These are phyloP conservation scores for Rhodamnia argentea DNA, from an alignment of 345 rosid species.

Conservation along the genomic window DNA sequence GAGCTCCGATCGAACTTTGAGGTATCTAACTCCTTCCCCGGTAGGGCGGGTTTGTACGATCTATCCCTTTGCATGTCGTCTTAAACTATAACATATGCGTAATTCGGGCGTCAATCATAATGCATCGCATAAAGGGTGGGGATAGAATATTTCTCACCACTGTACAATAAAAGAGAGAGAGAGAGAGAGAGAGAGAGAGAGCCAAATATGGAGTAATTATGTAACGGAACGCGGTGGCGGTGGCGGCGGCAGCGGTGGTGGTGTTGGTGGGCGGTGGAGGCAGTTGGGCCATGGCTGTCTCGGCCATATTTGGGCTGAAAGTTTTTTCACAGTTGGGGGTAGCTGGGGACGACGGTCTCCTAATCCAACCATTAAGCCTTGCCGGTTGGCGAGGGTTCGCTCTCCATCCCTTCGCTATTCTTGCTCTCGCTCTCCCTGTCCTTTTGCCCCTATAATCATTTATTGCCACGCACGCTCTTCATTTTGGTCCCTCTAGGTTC, in stretches of 20 bases:
- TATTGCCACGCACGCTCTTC: not conserved
- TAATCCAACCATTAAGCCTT: not conserved
- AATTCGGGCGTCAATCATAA: not conserved
- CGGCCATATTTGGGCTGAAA: not conserved
- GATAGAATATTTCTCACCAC: not conserved
- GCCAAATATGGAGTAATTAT: not conserved
- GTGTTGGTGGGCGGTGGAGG: not conserved
- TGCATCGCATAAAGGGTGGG: accelerated
- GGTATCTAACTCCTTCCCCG: not conserved
- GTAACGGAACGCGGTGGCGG: not conserved
- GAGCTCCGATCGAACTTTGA: not conserved
- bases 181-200: not conserved
- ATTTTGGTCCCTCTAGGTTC: not conserved
- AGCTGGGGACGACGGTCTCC: not conserved
- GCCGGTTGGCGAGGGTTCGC: not conserved
- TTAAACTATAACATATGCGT: not conserved
- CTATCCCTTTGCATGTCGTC: not conserved
- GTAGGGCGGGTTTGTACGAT: no score
- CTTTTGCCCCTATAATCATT: not conserved
- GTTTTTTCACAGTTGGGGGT: not conserved
- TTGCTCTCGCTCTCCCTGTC: not conserved
- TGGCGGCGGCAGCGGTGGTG: not conserved
- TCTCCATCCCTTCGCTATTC: not conserved
- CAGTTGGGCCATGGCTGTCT: not conserved
- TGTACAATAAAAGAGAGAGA: not conserved